phyloP scores from a whole-genome alignment of 164 flowering plant species.

The Piper betle region DNA sequence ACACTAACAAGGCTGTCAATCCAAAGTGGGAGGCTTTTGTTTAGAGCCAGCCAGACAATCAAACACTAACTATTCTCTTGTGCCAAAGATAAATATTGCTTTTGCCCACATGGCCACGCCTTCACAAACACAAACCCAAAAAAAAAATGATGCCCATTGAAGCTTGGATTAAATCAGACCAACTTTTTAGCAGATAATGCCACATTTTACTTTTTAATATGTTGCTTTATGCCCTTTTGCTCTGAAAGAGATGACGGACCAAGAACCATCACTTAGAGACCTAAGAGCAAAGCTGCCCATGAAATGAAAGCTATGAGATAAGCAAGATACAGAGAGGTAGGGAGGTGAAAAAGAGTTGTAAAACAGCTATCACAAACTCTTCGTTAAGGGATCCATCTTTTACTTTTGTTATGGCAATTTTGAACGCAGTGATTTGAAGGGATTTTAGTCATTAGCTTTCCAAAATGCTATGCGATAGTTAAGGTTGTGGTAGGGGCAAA shows the following conservation, averaged over 20 bases:
- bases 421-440: background rate
- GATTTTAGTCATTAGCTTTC: background rate
- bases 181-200: slow-evolving; percentile 86
- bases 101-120: slow-evolving; percentile 68
- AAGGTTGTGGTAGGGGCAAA: background rate
- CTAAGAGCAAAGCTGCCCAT: background rate
- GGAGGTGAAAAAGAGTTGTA: background rate
- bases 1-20: slow-evolving; percentile 69
- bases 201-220: slow-evolving; percentile 50
- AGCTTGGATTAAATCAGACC: slow-evolving; percentile 42
- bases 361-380: background rate
- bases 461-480: background rate
- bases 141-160: slow-evolving; percentile 39
- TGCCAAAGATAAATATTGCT: slow-evolving; percentile 27
- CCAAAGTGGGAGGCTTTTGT: slow-evolving; percentile 64
- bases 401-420: background rate
- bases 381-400: background rate
- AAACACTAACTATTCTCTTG: slow-evolving; percentile 13
- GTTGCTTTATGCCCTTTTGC: slow-evolving; percentile 34
- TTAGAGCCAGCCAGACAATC: slow-evolving; percentile 26
- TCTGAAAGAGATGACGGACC: no score
- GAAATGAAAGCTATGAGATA: slow-evolving; percentile 7
- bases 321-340: background rate
- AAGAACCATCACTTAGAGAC: slow-evolving; percentile 2
- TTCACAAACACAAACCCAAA: slow-evolving; percentile 8